phyloP scores from a whole-genome alignment of 176 grass and related monocot species.

The Tillandsia fasciculata region DNA sequence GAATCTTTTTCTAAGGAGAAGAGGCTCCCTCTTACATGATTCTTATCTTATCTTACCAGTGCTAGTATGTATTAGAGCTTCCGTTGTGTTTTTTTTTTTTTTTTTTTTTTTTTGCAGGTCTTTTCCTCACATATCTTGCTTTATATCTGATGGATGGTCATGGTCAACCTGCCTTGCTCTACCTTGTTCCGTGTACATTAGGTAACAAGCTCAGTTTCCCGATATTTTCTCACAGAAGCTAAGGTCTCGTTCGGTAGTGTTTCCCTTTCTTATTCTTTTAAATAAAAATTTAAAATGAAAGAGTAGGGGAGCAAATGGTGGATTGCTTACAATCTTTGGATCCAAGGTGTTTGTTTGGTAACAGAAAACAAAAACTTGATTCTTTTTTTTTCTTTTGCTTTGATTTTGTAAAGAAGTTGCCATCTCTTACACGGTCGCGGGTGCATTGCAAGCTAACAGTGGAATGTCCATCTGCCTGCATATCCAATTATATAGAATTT shows the following conservation, averaged over 20 bases:
- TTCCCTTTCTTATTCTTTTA: neutral
- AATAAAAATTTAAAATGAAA: neutral
- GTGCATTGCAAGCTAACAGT: too few species aligned
- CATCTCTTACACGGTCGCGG: too few species aligned
- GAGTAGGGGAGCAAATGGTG: too few species aligned
- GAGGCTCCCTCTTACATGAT: neutral
- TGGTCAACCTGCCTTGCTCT: slow-evolving; percentile 78
- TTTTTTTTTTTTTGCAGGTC: slow-evolving; percentile 37
- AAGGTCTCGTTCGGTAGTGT: neutral
- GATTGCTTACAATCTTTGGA: too few species aligned
- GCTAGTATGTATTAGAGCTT: neutral
- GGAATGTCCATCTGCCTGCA: too few species aligned
- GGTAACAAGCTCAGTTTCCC: slow-evolving; percentile 30
- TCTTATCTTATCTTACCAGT: neutral
- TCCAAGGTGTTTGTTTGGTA: neutral
- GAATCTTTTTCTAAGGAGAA: neutral
- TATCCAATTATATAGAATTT: too few species aligned
- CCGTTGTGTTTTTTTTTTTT: too few species aligned
- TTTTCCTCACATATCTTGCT: slow-evolving; percentile 79
- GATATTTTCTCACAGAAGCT: neutral
- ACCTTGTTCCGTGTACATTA: slow-evolving; percentile 89
- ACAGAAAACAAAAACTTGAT: neutral
- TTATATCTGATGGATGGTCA: slow-evolving; percentile 86
- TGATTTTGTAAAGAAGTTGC: too few species aligned
- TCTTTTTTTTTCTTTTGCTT: too few species aligned